These are phyloP conservation scores for Talaromyces nanjingensis DNA, from an alignment of 495 filamentous ascomycete genomes.

Conservation along the genomic window DNA sequence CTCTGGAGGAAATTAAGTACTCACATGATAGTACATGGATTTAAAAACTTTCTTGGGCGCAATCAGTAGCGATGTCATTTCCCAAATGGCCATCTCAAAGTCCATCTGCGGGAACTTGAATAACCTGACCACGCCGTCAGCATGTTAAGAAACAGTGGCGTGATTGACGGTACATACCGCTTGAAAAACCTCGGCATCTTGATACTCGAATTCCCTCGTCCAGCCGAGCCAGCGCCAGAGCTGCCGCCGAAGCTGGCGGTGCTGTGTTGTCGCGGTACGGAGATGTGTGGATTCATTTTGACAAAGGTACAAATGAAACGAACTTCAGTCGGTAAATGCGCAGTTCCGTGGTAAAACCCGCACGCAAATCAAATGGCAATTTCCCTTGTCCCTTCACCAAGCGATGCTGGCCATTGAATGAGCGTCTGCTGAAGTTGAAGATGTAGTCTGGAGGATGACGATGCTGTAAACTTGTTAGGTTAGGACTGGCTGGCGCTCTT, in stretches of 20 bases:
- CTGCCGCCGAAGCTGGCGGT: conserved; percentile 47
- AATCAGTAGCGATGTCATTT: conserved; percentile 67
- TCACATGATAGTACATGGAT: conserved; percentile 70
- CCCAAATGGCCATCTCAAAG: conserved; percentile 73
- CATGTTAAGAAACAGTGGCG: background rate
- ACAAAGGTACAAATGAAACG: background rate
- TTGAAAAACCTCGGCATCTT: conserved; percentile 53
- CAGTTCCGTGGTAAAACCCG: background rate
- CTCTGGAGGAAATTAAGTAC: conserved; percentile 9
- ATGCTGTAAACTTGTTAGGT: conserved; percentile 4
- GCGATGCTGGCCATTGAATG: background rate
- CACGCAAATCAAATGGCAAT: background rate
- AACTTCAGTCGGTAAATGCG: background rate
- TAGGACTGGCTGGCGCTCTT: background rate
- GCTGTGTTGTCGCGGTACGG: conserved; percentile 53
- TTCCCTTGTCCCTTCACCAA: background rate
- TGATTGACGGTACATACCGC: conserved; percentile 21
- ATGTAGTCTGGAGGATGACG: background rate
- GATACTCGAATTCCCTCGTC: conserved; percentile 37
- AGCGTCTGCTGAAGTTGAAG: background rate
- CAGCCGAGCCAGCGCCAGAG: conserved; percentile 4
- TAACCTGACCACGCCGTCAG: conserved; percentile 26
- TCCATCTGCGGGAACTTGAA: conserved; percentile 67
- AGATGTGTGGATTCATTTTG: conserved; percentile 57
- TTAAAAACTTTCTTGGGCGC: conserved; percentile 73